Evolutionary conservation across 192 early-diverging fungal genomes (phyloP), one percentile per base, ranked within the genome.

Genomic region (Umbelopsis ramanniana): DNA sequence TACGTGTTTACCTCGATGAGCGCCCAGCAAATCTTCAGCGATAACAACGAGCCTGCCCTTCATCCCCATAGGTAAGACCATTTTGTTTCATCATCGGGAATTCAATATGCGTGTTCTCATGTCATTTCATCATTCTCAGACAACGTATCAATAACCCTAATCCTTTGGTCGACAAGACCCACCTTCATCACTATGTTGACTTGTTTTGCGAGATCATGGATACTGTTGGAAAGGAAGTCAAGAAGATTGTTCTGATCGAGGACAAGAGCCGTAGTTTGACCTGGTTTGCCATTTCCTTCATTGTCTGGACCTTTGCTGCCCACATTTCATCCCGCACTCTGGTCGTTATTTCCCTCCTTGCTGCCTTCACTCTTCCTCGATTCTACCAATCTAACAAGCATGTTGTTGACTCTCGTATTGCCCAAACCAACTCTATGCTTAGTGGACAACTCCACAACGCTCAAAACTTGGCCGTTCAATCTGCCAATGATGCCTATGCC

Each of bases 321-420:
- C 29, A 71, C 53, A 35, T 75, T 45, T 66, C 74, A 40, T 71
- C 57, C 21, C 57, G 57, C 26, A 53, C 47, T 17, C 43, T 75
- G 35, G 6, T 71, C n/a, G 52, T 75, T 35, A 4, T 66, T 6
- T 2, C 50, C n/a, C 23, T 67, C 14, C 57, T 75, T 50, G 70
- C 57, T 7, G 60, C 69, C 6, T 75, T 75, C 48, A 67, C 33
- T 24, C 66, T 75, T 50, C 74, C 74, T 54, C 74, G 69, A 37
- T 60, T 75, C 2, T 75, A 75, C 45, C 66, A 52, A 53, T 71
- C 69, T 22, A 75, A 75, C 60, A 71, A 75, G 48, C 68, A 75
- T 37, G 38, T 71, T 1, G 60, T 75, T 8, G 74, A 75, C 46
- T 50, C 74, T 21, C 74, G 66, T 4, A 52, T 75, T 37, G 33